Conservation (phyloP, 2,329 filamentous ascomycete genomes). For the Verticillium isaacii region DNA sequence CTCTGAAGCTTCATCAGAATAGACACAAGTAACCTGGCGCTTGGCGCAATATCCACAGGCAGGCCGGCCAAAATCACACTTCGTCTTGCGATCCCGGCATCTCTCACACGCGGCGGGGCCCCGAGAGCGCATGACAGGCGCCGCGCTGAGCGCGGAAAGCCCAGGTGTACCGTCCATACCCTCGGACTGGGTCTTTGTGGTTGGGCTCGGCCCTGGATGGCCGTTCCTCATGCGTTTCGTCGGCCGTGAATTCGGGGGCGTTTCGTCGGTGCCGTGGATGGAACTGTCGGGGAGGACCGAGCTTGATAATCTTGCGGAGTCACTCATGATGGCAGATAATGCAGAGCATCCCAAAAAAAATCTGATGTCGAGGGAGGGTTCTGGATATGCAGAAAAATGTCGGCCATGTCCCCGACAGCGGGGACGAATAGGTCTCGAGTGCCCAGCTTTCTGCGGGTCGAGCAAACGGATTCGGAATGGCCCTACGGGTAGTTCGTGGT, state of each 20-base stretch:
- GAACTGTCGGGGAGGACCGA: too few relatives aligned
- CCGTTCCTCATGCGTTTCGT: background rate
- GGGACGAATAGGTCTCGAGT: too few relatives aligned
- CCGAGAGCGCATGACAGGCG: slow-evolving; percentile 3
- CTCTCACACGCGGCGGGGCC: slow-evolving; percentile 26
- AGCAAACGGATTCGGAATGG: too few relatives aligned
- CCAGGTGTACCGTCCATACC: slow-evolving; percentile 5
- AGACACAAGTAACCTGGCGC: slow-evolving; percentile 26
- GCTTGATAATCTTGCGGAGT: too few relatives aligned
- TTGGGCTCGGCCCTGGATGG: background rate
- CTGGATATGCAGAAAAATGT: slow-evolving; percentile 4
- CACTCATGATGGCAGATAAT: too few relatives aligned
- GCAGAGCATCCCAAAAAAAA: too few relatives aligned
- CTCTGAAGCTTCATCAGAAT: slow-evolving; percentile 11
- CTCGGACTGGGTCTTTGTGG: slow-evolving; percentile 7
- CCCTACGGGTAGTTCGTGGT: too few relatives aligned
- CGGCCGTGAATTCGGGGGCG: background rate
- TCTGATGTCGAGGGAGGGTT: background rate
- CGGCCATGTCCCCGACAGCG: slow-evolving; percentile 2
- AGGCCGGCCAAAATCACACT: slow-evolving; percentile 31
- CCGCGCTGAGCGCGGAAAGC: background rate
- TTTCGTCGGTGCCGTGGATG: too few relatives aligned
- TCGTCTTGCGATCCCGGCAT: slow-evolving; percentile 30
- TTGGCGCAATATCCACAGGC: slow-evolving; percentile 29
- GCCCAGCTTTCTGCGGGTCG: too few relatives aligned